These are phyloP conservation scores for Cytospora leucostoma DNA, from an alignment of 2,329 filamentous ascomycete genomes.

Conservation along the genomic window DNA sequence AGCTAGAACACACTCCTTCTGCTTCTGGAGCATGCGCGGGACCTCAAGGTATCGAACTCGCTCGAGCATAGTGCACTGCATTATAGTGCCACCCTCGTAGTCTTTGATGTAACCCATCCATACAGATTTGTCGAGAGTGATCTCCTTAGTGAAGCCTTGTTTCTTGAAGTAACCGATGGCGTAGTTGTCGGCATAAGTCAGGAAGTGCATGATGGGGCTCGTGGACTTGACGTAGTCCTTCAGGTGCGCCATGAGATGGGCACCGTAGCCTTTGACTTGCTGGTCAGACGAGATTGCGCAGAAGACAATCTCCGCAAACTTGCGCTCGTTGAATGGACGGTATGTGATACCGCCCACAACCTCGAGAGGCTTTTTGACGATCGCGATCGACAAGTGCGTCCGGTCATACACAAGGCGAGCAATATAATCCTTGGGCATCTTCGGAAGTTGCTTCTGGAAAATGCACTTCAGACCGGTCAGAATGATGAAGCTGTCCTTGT, in stretches of 20 bases:
- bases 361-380: constrained; percentile 93
- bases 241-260: constrained; percentile 95
- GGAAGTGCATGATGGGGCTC: constrained; percentile 95
- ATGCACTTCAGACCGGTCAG: constrained; percentile 95
- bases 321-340: constrained; percentile 85
- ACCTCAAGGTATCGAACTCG: constrained; percentile 91
- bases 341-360: constrained; percentile 98
- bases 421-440: constrained; percentile 99
- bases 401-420: constrained; percentile 96
- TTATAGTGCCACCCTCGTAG: constrained; percentile 97
- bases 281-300: constrained; percentile 97
- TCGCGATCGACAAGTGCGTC: constrained; percentile 93
- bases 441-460: constrained; percentile 96
- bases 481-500: constrained; percentile 86
- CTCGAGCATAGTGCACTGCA: constrained; percentile 98
- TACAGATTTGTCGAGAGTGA: constrained; percentile 81
- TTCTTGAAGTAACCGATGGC: constrained; percentile 99
- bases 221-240: constrained; percentile 99
- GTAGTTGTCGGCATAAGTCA: constrained; percentile 98
- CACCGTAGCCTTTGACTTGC: constrained; percentile 97
- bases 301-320: constrained; percentile 98
- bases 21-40: constrained; percentile 92
- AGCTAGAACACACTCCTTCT: constrained; percentile 91
- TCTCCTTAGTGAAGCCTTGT: constrained; percentile 98
- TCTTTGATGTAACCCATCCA: constrained; percentile 99